Base-by-base conservation (phyloP, 1,139 yeast species). In the Debaryomycetaceae sp. region DNA sequence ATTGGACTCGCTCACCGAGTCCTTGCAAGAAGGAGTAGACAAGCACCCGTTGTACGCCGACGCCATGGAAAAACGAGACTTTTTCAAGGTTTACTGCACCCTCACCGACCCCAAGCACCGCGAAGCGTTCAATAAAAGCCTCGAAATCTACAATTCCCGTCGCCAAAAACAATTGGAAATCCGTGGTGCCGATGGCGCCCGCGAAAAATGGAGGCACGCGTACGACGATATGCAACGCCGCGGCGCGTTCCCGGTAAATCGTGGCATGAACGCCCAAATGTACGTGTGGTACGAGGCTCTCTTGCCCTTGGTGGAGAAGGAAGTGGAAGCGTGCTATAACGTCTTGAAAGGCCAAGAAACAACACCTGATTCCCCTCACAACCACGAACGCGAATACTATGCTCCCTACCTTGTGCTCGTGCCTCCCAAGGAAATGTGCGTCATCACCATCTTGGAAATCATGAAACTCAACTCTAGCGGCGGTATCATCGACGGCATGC, bases 191-290 rank as follows among this genome's bases (percentile, higher is more conserved):
- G 90, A 81, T 41, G 90, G 90, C 3, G 95, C 97, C 0, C 74
- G 70, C 37, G 83, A 77, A 45, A 79, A 81, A 49, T 90, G 97
- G 97, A 77, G 73, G 45, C 78, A 77, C 42, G 90, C 79, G 39
- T 79, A 73, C 43, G 92, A 83, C 43, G 77, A 73, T 34, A 63
- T 78, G 50, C 71, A 70, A 36, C 70, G 66, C 28, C 62, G 78
- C 41, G 86, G 87, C n/a, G 71, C 63, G 6, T 38, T 74, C 25
- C 53, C 73, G 16, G 55, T 77, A 27, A 66, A 72, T 31, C 70
- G 73, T 35, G 68, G 73, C 4, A 58, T 87, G 30, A 86, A 83
- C 37, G 78, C 76, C 2, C 73, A 77, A 40, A 57, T 90, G 24
- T 90, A 85, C 70, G 73, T 73, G 37, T 90, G 97, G 83, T 69